Percentiles rank a stretch among this genome's conserved stretches.
phyloP scores from a whole-genome alignment of 176 grass and related monocot genomes.

The Dendrocalamus sinicus region DNA sequence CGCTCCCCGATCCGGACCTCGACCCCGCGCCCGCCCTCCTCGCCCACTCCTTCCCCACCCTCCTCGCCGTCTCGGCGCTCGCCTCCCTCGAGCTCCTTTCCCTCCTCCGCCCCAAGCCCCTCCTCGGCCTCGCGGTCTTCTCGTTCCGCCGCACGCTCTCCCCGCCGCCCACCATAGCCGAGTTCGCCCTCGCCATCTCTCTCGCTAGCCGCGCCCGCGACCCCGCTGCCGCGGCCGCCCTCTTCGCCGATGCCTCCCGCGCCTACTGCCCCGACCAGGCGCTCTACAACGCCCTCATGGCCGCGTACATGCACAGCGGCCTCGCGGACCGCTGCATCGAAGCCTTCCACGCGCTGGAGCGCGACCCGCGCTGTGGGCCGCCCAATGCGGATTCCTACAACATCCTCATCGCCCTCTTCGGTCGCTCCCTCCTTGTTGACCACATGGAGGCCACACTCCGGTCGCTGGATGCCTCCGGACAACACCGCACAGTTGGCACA shows the following conservation, averaged over 20 bases:
- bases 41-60: slow-evolving; percentile 44
- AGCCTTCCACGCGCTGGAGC: slow-evolving; percentile 53
- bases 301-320: slow-evolving; percentile 78
- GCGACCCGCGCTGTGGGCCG: slow-evolving; percentile 57
- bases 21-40: slow-evolving; percentile 40
- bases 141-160: slow-evolving; percentile 54
- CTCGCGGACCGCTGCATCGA: slow-evolving; percentile 53
- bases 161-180: slow-evolving; percentile 47
- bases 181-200: slow-evolving; percentile 81
- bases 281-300: slow-evolving; percentile 89
- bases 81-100: slow-evolving; percentile 69
- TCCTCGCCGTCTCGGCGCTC: slow-evolving; percentile 62
- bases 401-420: slow-evolving; percentile 78
- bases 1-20: slow-evolving; percentile 29
- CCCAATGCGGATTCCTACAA: slow-evolving; percentile 80
- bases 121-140: slow-evolving; percentile 70
- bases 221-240: slow-evolving; percentile 32
- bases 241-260: slow-evolving; percentile 62
- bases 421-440: slow-evolving; percentile 75
- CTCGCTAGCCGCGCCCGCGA: slow-evolving; percentile 67
- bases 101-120: slow-evolving; percentile 59
- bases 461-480: slow-evolving; percentile 60
- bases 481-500: slow-evolving; percentile 58
- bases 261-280: slow-evolving; percentile 48
- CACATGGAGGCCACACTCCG: slow-evolving; percentile 70